A percentile compares a stretch with the other conserved stretches of the same genome.
Conservation (phyloP, 2,329 filamentous ascomycete genomes). For the Blastomyces emzantsi region DNA sequence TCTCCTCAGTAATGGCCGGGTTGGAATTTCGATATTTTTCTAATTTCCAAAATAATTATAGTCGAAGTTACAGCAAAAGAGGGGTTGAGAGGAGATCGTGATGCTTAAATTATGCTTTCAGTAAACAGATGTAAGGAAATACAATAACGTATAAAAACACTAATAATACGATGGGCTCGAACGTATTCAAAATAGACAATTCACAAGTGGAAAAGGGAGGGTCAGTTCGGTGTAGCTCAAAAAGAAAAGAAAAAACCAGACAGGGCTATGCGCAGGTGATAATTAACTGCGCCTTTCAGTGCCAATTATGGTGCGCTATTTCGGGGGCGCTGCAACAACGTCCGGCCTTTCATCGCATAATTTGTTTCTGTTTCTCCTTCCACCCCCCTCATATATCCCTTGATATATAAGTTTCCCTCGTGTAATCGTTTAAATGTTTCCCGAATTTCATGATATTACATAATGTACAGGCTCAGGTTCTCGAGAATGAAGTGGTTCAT, state of each 20-base stretch:
- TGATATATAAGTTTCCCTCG: neutral
- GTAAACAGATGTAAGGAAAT: neutral
- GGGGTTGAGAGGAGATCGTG: conserved; percentile 3
- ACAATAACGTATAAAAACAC: neutral
- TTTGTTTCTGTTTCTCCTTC: too few species aligned
- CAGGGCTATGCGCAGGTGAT: neutral
- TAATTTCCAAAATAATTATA: neutral
- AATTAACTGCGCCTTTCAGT: too few species aligned
- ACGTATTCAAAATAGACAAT: conserved; percentile 1
- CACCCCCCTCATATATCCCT: neutral
- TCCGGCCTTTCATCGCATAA: neutral
- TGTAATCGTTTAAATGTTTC: neutral
- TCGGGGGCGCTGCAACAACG: neutral
- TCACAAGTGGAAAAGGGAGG: neutral
- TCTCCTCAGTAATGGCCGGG: neutral
- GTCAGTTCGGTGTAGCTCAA: neutral
- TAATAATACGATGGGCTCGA: conserved; percentile 1
- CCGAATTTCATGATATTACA: conserved; percentile 5
- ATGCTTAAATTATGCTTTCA: neutral
- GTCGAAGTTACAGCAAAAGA: neutral
- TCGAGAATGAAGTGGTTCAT: neutral
- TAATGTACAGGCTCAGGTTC: neutral
- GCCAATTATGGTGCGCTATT: neutral
- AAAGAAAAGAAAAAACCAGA: neutral
- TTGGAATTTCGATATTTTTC: neutral